Evolutionary conservation across 768 basidiomycete species (phyloP), one percentile per base, ranked within the genome.

Genomic region (Mycena albidolilacea): DNA sequence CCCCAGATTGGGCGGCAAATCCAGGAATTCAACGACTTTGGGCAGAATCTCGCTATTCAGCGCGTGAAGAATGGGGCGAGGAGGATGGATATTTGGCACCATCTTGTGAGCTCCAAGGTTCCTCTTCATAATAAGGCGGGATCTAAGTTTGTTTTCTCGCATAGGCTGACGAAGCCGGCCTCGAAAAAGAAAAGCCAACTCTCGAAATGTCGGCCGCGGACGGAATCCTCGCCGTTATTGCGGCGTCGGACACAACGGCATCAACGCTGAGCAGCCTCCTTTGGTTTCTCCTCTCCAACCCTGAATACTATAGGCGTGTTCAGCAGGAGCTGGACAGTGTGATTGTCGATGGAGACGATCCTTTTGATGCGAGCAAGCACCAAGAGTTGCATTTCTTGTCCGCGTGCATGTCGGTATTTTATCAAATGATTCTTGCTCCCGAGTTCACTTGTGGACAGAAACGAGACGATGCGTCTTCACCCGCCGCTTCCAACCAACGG

Each of bases 391-490:
- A 75, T 0, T 85, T 84, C 65, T 72, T 86, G 43, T 83, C 80
- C 39, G 83, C 80, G 41, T 80, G 78, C 61, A 79, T 85, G 85
- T 85, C 74, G 63, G 14, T 37, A 67, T 35, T 30, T 8, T 11
- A 30, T 52, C 68, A 30, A 30, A 30, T 54, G 21, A 11, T 52
- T 8, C 4, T 39, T 44, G 61, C 10, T 70, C 54, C 55, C 35
- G 3, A 44, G 35, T 23, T 61, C 21, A 61, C 35, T 15, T 41
- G 52, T 6, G 52, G 15, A 59, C 65, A 90, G 89, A 72, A 88
- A 89, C 50, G 89, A 90, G 65, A 80, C 84, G 0, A 77, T 90
- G 38, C 84, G 89, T 44, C 80, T 90, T 23, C 84, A 83, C 68
- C 87, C 89, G 12, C 84, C 90, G 8, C 76, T 90, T n/a, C 82